Conservation (phyloP, 345 rosid genomes). For the Euclidium syriacum region DNA sequence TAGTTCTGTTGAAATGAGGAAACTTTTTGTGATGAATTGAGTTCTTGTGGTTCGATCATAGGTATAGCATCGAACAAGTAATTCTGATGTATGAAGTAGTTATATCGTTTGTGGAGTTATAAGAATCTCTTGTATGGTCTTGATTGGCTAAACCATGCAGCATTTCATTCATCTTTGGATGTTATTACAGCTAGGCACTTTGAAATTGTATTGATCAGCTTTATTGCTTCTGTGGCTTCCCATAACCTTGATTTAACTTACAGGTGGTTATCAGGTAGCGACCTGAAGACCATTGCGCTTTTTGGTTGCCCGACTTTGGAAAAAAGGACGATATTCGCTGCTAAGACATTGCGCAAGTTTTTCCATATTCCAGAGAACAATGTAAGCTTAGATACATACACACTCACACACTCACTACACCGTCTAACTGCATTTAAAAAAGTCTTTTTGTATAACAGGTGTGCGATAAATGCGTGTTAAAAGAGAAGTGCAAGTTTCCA, state of each 20-base stretch:
- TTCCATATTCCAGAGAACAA: constrained; percentile 58
- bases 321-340: constrained; percentile 47
- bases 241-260: constrained; percentile 23
- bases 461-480: constrained; percentile 55
- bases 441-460: constrained; percentile 42
- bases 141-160: constrained; percentile 1
- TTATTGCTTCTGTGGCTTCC: neutral
- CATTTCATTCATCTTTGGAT: neutral
- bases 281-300: constrained; percentile 54
- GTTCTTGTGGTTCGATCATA: neutral
- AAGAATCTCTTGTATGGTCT: constrained; percentile 1
- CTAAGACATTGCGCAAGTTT: constrained; percentile 63
- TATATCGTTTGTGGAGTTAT: neutral
- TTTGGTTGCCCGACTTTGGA: constrained; percentile 71
- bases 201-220: neutral
- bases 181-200: neutral
- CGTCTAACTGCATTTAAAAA: neutral
- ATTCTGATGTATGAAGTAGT: neutral
- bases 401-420: neutral
- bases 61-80: neutral
- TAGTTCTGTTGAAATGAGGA: neutral
- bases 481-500: constrained; percentile 54
- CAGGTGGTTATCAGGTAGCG: constrained; percentile 80
- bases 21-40: neutral
- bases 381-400: constrained; percentile 35